phyloP scores from a whole-genome alignment of 768 basidiomycete species.

The Trametes sanguinea region DNA sequence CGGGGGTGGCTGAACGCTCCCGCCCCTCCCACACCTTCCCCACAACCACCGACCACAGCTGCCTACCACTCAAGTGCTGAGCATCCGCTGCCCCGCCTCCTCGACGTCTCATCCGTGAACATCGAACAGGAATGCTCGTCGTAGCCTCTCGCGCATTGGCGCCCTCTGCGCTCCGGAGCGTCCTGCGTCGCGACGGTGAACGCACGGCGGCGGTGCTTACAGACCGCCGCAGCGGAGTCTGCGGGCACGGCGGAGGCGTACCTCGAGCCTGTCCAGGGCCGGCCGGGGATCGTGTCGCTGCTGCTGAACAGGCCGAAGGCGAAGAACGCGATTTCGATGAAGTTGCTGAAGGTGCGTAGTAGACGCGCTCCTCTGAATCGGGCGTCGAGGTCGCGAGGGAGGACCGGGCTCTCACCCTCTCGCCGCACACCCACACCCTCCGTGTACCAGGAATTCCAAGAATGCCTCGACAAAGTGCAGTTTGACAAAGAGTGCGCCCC shows the following conservation, averaged over 20 bases:
- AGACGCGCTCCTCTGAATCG: too few relatives aligned
- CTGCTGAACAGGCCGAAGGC: slow-evolving; percentile 80
- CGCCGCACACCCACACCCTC: neutral
- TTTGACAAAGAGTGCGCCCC: slow-evolving; percentile 63
- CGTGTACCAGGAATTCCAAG: slow-evolving; percentile 61
- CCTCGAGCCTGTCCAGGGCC: slow-evolving; percentile 52
- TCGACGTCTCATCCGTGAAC: neutral
- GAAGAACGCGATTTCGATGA: slow-evolving; percentile 85
- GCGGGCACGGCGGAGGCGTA: slow-evolving; percentile 39
- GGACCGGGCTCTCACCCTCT: too few relatives aligned
- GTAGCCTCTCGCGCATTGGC: neutral
- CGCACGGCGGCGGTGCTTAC: slow-evolving; percentile 5
- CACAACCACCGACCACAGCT: neutral
- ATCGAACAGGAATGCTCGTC: slow-evolving; percentile 2
- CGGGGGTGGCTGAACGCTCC: slow-evolving; percentile 19
- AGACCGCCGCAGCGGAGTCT: slow-evolving; percentile 3
- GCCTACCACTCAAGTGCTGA: neutral
- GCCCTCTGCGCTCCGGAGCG: neutral
- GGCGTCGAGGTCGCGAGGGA: too few relatives aligned
- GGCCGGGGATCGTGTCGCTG: slow-evolving; percentile 70
- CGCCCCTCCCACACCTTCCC: too few relatives aligned
- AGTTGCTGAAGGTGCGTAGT: slow-evolving; percentile 59
- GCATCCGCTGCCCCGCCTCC: neutral
- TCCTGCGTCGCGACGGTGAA: neutral
- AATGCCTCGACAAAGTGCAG: slow-evolving; percentile 65